These are phyloP conservation scores for Ceratopteris richardii DNA, from an alignment of 75 land plant species.

Conservation along the genomic window DNA sequence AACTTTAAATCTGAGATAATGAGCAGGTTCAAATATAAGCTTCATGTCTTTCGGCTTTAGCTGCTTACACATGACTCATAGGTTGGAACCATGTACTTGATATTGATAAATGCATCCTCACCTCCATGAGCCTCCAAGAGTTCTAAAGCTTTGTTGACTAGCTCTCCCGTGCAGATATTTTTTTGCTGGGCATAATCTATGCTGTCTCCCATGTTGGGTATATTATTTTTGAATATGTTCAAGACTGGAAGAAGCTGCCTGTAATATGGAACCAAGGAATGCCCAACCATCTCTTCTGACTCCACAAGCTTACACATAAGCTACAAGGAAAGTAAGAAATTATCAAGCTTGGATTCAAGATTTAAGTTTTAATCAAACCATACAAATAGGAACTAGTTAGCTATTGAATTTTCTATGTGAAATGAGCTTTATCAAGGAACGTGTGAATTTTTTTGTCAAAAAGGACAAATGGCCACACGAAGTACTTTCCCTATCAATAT, in stretches of 20 bases:
- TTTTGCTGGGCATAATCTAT: conserved; percentile 37
- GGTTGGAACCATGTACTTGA: conserved; percentile 40
- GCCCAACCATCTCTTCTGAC: conserved; percentile 30
- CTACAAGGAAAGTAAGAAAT: conserved; percentile 13
- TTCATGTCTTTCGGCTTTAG: too few relatives aligned
- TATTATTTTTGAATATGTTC: conserved; percentile 32
- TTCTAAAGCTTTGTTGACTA: conserved; percentile 20
- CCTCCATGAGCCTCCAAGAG: conserved; percentile 35
- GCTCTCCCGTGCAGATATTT: conserved; percentile 20
- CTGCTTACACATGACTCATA: conserved; percentile 22
- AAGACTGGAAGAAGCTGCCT: conserved; percentile 30
- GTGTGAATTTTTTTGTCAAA: too few relatives aligned
- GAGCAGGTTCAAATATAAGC: too few relatives aligned
- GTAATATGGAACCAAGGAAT: conserved; percentile 32
- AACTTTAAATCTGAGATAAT: too few relatives aligned
- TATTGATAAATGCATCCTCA: conserved; percentile 39
- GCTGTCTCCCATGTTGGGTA: conserved; percentile 22
- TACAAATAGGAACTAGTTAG: too few relatives aligned
- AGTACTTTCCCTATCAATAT: too few relatives aligned
- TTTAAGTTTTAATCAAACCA: too few relatives aligned
- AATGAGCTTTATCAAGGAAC: too few relatives aligned
- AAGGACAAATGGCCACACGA: too few relatives aligned
- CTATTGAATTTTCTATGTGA: too few relatives aligned
- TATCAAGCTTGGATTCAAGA: not conserved
- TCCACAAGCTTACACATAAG: conserved; percentile 35